These are phyloP conservation scores for Neurospora sp. DNA, from an alignment of 495 filamentous ascomycete genomes.

Conservation along the genomic window DNA sequence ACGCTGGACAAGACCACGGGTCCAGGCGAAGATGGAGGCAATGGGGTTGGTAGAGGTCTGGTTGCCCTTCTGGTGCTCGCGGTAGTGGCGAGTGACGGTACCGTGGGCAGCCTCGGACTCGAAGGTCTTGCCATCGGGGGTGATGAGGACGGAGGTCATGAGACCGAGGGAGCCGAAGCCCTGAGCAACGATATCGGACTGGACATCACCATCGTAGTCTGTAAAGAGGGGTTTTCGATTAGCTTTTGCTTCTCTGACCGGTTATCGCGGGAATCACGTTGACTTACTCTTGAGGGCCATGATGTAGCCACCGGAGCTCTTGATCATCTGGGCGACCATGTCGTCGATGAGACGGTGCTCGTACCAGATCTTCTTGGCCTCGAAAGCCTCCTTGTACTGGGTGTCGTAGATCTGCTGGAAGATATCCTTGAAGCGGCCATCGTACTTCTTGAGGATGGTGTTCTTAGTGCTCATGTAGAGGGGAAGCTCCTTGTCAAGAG, in stretches of 20 bases:
- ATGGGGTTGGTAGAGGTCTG: slow-evolving; percentile 99
- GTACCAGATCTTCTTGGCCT: slow-evolving; percentile 91
- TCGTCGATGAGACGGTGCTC: slow-evolving; percentile 98
- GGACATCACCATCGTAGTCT: slow-evolving; percentile 99
- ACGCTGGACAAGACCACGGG: slow-evolving; percentile 84
- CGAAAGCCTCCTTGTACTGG: slow-evolving; percentile 78
- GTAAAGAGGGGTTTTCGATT: background rate
- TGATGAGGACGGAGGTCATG: slow-evolving; percentile 96
- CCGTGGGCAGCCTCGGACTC: slow-evolving; percentile 97
- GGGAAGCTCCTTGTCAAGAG: slow-evolving; percentile 72
- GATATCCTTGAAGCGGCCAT: slow-evolving; percentile 97
- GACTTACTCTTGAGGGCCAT: slow-evolving; percentile 93
- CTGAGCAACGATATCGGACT: slow-evolving; percentile 96
- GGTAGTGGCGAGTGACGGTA: slow-evolving; percentile 96
- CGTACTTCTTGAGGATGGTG: slow-evolving; percentile 97
- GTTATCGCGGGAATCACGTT: background rate
- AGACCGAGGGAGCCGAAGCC: slow-evolving; percentile 96
- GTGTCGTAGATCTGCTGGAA: slow-evolving; percentile 94
- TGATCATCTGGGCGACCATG: slow-evolving; percentile 99
- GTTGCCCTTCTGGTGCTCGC: slow-evolving; percentile 93
- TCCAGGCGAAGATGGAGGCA: slow-evolving; percentile 98
- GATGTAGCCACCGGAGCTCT: slow-evolving; percentile 86
- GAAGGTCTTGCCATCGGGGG: slow-evolving; percentile 88
- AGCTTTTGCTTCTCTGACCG: background rate
- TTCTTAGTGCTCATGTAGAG: slow-evolving; percentile 99